Conservation (phyloP, 768 basidiomycete genomes). For the Mycena galericulata region DNA sequence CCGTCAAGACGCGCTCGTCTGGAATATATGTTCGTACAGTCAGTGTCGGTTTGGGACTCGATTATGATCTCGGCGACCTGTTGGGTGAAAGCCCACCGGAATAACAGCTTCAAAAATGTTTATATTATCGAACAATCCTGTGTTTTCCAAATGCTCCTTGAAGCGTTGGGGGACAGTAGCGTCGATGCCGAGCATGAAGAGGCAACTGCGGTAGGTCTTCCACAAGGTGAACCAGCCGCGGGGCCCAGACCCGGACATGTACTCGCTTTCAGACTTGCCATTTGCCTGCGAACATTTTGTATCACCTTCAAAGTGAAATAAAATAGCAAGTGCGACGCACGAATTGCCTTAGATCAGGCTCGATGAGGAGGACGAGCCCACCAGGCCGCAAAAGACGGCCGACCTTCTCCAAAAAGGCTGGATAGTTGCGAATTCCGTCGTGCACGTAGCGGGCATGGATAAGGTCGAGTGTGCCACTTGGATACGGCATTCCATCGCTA, state of each 20-base stretch:
- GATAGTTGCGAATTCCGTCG: conserved; percentile 73
- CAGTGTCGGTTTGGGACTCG: background rate
- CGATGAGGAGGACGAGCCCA: conserved; percentile 75
- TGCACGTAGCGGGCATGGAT: conserved; percentile 79
- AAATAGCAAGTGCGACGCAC: conserved; percentile 29
- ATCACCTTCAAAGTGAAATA: background rate
- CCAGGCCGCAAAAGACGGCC: conserved; percentile 77
- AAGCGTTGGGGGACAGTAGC: conserved; percentile 68
- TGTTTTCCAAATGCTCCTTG: conserved; percentile 58
- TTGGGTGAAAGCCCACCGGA: conserved; percentile 78
- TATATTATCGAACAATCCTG: conserved; percentile 68
- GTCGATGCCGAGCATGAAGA: conserved; percentile 66
- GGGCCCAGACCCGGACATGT: conserved; percentile 51
- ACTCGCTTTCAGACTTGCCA: conserved; percentile 53
- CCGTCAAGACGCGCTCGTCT: conserved; percentile 71
- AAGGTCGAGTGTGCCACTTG: conserved; percentile 71
- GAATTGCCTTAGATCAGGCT: conserved; percentile 66
- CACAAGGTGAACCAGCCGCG: conserved; percentile 75
- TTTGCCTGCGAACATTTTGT: conserved; percentile 39
- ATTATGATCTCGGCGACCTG: conserved; percentile 51
- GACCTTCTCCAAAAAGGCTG: conserved; percentile 69
- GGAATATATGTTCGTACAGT: background rate
- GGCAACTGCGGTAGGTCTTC: conserved; percentile 70
- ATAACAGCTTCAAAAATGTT: conserved; percentile 67
- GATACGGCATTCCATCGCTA: conserved; percentile 70